Conservation (phyloP, 192 early-diverging fungal species). For the Linnemannia elongata region DNA sequence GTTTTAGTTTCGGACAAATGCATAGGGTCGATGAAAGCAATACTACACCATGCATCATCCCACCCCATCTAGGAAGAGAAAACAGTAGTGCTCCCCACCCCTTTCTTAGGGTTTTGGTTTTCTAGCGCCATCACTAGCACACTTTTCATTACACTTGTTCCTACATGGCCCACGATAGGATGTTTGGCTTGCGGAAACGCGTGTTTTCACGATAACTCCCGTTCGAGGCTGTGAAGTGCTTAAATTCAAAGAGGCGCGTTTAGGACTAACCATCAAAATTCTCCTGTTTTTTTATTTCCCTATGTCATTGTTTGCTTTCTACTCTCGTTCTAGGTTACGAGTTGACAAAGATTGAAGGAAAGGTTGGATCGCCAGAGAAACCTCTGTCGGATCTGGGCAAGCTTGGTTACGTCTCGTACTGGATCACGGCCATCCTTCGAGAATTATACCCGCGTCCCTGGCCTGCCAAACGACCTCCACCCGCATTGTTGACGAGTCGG, state of each 20-base stretch:
- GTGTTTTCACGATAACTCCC: not conserved
- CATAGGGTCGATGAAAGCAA: not conserved
- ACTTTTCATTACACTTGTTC: not conserved
- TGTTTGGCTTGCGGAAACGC: not conserved
- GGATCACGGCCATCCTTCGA: conserved; percentile 79
- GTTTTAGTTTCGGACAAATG: not conserved
- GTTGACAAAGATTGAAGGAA: conserved; percentile 76
- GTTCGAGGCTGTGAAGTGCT: not conserved
- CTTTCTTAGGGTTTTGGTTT: not conserved
- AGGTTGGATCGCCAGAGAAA: conserved; percentile 88
- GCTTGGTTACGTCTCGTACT: conserved; percentile 85
- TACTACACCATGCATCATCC: not conserved
- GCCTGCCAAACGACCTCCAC: conserved; percentile 20
- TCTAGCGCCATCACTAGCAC: not conserved
- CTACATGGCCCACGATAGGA: not conserved
- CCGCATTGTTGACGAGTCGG: conserved; percentile 5
- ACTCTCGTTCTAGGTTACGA: conserved; percentile 75
- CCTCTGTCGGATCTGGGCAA: conserved; percentile 89
- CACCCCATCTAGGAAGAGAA: not conserved
- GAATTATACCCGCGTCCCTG: conserved; percentile 58
- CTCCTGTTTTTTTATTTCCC: not conserved
- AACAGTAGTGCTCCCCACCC: not conserved
- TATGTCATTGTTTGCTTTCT: not conserved
- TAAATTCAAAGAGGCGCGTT: not conserved
- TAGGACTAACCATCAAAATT: not conserved